A percentile compares a stretch with the other conserved stretches of the same genome.
Conservation (phyloP, 1,139 yeast genomes). For the Hemisphaericaspora xylanilytica region DNA sequence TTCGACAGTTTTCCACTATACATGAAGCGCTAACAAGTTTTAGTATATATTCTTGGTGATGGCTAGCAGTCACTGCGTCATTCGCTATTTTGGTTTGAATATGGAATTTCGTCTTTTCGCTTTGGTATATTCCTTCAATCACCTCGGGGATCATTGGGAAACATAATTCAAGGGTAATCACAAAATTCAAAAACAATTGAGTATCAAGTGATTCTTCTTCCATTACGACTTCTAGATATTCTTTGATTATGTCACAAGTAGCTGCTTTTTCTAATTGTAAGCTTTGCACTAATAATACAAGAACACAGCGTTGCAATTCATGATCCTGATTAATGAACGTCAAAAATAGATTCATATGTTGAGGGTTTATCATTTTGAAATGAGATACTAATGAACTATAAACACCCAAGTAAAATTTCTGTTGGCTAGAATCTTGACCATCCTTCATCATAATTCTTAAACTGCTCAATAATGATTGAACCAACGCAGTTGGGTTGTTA, state of each 20-base stretch:
- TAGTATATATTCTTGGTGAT: constrained; percentile 14
- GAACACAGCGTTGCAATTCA: constrained; percentile 18
- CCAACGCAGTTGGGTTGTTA: constrained; percentile 3
- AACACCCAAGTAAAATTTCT: constrained; percentile 14
- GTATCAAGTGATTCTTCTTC: constrained; percentile 15
- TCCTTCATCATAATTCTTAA: constrained; percentile 15
- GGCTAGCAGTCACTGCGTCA: neutral
- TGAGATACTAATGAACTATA: constrained; percentile 14
- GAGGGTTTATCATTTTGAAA: constrained; percentile 20
- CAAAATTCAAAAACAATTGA: constrained; percentile 21
- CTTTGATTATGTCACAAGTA: constrained; percentile 20
- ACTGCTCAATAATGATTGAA: constrained; percentile 15
- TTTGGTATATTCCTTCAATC: constrained; percentile 20
- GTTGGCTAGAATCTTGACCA: neutral
- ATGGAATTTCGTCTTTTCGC: constrained; percentile 18
- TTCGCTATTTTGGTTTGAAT: constrained; percentile 9
- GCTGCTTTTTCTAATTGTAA: constrained; percentile 19
- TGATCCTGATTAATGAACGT: constrained; percentile 19
- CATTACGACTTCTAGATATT: constrained; percentile 26
- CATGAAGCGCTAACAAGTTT: constrained; percentile 34
- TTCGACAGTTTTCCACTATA: constrained; percentile 36
- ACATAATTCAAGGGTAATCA: constrained; percentile 20
- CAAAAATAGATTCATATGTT: constrained; percentile 26
- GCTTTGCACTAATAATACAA: constrained; percentile 26
- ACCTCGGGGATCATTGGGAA: constrained; percentile 29